phyloP scores from a whole-genome alignment of 352 stramenopile genomes.

The Pythium monospermum region DNA sequence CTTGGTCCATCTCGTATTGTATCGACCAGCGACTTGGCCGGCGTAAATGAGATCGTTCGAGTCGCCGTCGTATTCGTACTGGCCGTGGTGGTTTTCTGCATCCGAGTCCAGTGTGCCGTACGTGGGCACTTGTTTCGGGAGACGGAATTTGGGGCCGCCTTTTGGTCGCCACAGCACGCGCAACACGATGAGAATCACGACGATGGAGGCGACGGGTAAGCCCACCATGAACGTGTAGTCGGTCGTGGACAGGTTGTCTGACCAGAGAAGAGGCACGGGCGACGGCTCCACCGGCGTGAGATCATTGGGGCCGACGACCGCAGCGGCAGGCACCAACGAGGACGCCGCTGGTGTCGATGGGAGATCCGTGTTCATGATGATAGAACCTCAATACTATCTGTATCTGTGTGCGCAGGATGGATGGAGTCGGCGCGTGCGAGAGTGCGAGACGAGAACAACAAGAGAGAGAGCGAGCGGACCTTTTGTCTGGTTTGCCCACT shows the following conservation, averaged over 20 bases:
- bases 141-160: constrained; percentile 66
- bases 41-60: constrained; percentile 83
- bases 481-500: not conserved
- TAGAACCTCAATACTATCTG: too few species aligned
- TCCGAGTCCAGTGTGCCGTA: constrained; percentile 69
- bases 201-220: constrained; percentile 51
- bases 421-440: not conserved
- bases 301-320: not conserved
- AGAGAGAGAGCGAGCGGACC: not conserved
- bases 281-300: not conserved
- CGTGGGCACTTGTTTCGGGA: constrained; percentile 73
- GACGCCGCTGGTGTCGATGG: not conserved
- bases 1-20: constrained; percentile 44
- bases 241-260: constrained; percentile 40
- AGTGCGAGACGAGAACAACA: not conserved
- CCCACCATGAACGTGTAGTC: constrained; percentile 69
- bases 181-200: constrained; percentile 54
- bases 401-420: too few species aligned
- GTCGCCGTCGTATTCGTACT: constrained; percentile 74
- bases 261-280: constrained; percentile 37
- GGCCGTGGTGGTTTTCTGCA: constrained; percentile 30
- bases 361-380: not conserved
- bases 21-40: constrained; percentile 50
- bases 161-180: constrained; percentile 74
- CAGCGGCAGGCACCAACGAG: not conserved